These are phyloP conservation scores for Orbilia blumenaviensis DNA, from an alignment of 2,329 filamentous ascomycete species.

Conservation along the genomic window DNA sequence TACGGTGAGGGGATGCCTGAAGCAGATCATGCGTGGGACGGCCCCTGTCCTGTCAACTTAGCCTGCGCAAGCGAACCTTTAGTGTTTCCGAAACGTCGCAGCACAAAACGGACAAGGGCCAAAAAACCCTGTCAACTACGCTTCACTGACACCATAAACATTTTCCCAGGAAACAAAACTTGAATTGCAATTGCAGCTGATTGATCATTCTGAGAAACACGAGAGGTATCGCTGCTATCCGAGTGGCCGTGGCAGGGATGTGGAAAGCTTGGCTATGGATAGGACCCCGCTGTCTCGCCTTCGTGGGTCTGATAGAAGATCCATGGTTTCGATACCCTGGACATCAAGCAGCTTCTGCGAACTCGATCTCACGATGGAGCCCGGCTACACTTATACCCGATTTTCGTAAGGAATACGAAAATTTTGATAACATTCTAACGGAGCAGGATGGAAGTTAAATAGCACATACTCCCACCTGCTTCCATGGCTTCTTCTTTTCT, in stretches of 20 bases:
- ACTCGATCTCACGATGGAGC: constrained; percentile 17
- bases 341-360: constrained; percentile 18
- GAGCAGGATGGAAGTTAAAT: constrained; percentile 31
- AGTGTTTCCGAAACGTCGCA: constrained; percentile 51
- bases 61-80: constrained; percentile 37
- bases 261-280: neutral
- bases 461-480: constrained; percentile 21
- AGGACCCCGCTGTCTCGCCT: neutral
- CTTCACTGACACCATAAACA: constrained; percentile 20
- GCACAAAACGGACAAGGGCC: constrained; percentile 34
- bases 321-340: constrained; percentile 42
- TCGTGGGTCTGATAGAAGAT: constrained; percentile 28
- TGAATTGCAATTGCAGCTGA: too few relatives aligned
- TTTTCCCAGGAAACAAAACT: constrained; percentile 28
- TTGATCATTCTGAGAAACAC: neutral
- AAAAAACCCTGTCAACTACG: constrained; percentile 5
- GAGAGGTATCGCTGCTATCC: constrained; percentile 2
- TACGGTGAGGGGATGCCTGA: constrained; percentile 34
- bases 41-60: constrained; percentile 27
- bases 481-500: constrained; percentile 19
- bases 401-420: neutral
- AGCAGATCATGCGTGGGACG: constrained; percentile 46
- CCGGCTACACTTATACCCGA: constrained; percentile 20
- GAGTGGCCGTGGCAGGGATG: constrained; percentile 13
- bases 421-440: neutral